Evolutionary conservation across 2,329 filamentous ascomycete species (phyloP), one percentile per base, ranked within the genome.

Genomic region (Fusarium sterilihyphosum): DNA sequence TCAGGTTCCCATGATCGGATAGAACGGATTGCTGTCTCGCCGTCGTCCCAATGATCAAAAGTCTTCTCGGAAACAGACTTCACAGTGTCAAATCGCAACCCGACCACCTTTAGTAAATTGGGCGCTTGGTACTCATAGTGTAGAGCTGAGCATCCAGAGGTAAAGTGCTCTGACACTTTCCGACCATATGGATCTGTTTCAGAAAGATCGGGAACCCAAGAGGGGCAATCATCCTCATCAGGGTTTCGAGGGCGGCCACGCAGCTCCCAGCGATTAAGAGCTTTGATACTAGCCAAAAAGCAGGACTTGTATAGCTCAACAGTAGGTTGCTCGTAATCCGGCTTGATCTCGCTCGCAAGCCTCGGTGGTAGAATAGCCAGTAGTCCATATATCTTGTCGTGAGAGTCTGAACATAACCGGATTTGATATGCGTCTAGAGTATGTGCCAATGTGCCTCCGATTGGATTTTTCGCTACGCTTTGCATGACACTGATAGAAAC

Each of bases 1-100:
- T n/a, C 12, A 29, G 37, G 53, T 5, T 57, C 22, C 53, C 53
- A 57, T 1, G 53, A 44, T 44, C 53, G 3, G 1, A 57, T 24
- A 6, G 2, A 0, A 0, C 20, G 6, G 2, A 44, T 43, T 10
- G 12, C 53, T 9, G 37, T 44, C 2, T 44, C 37, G 2, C 9
- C 37, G 9, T 57, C 22, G 2, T 43, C 53, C 38, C 37, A 20
- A 24, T 20, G 8, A 24, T 12, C 38, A 7, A 14, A 44, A 3
- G 22, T 57, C 26, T 24, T 24, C 1, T 16, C 22, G 5, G 20
- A 57, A 24, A 57, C 53, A 31, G 53, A 33, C 26, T 31, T 57
- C 20, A 44, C 53, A 4, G 16, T 33, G 17, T 43, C 22, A 9
- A 43, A 57, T 8, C 17, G 8, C 3, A 57, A 5, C 1, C 38